Conservation (phyloP, 176 grass and related monocot species). For the Avena atlantica region DNA sequence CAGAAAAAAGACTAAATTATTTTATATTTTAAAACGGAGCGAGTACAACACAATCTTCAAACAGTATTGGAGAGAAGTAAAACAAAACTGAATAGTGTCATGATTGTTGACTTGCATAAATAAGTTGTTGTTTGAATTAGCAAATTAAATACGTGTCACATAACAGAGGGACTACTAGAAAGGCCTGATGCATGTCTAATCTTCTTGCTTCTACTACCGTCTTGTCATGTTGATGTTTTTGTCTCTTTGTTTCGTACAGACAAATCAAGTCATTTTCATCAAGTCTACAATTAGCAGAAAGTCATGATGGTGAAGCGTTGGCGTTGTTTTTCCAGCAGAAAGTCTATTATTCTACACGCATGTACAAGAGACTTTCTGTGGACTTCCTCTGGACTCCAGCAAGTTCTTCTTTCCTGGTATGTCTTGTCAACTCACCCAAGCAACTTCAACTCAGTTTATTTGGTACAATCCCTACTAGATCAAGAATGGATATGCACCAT, state of each 20-base stretch:
- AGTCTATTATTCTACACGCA: conserved; percentile 17
- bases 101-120: conserved; percentile 11
- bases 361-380: not conserved
- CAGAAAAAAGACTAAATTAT: too few species aligned
- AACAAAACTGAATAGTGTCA: not conserved
- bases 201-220: conserved; percentile 24
- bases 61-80: not conserved
- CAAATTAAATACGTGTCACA: not conserved
- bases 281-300: not conserved
- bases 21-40: too few species aligned
- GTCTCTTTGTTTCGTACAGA: conserved; percentile 12
- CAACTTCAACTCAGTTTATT: not conserved
- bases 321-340: conserved; percentile 5
- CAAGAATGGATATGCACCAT: not conserved
- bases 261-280: conserved; percentile 43
- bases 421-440: conserved; percentile 10
- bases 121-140: not conserved
- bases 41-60: not conserved
- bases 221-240: conserved; percentile 37
- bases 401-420: not conserved
- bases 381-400: not conserved
- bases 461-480: not conserved
- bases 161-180: conserved; percentile 40
- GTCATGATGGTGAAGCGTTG: not conserved
- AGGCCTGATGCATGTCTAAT: conserved; percentile 4